Percentiles rank a stretch among this genome's conserved stretches.
Evolutionary conservation across 768 basidiomycete genomes (phyloP).

Genomic region (Boletus rubroflammeus): DNA sequence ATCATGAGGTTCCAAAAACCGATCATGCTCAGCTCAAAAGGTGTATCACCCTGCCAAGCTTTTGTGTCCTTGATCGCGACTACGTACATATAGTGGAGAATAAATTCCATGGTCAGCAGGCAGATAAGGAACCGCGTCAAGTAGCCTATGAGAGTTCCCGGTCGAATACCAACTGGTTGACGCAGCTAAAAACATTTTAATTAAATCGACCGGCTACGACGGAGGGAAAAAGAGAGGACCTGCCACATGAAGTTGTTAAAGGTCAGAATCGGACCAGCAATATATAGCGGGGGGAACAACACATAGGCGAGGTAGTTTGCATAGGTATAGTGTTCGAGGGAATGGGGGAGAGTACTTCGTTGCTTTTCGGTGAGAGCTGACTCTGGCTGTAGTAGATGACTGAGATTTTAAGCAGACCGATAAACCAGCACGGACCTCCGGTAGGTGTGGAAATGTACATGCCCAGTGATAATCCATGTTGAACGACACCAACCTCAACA

Average conservation of each 20-base stretch:
- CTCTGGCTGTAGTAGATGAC: slow-evolving; percentile 22
- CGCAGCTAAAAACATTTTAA: slow-evolving; percentile 46
- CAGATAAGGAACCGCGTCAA: slow-evolving; percentile 65
- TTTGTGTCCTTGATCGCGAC: slow-evolving; percentile 91
- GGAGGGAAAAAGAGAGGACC: slow-evolving; percentile 41
- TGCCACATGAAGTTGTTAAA: slow-evolving; percentile 97
- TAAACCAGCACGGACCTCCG: slow-evolving; percentile 38
- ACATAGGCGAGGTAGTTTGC: slow-evolving; percentile 76
- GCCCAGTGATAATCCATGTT: slow-evolving; percentile 94
- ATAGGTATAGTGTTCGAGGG: slow-evolving; percentile 59
- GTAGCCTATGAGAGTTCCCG: slow-evolving; percentile 48
- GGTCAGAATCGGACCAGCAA: slow-evolving; percentile 93
- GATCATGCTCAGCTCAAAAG: slow-evolving; percentile 83
- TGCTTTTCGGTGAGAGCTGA: slow-evolving; percentile 51
- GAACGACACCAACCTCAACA: slow-evolving; percentile 90
- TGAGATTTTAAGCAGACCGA: slow-evolving; percentile 1
- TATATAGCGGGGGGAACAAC: slow-evolving; percentile 92
- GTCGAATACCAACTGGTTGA: slow-evolving; percentile 47
- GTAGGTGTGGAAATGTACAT: slow-evolving; percentile 35
- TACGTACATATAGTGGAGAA: slow-evolving; percentile 94
- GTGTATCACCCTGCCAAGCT: slow-evolving; percentile 76
- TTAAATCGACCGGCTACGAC: background rate
- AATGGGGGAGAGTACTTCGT: slow-evolving; percentile 53
- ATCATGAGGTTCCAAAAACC: slow-evolving; percentile 97
- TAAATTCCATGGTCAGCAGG: slow-evolving; percentile 82